Percentiles rank a stretch among this genome's conserved stretches.
Conservation (phyloP, 495 filamentous ascomycete species). For the Aspergillus wentii region DNA sequence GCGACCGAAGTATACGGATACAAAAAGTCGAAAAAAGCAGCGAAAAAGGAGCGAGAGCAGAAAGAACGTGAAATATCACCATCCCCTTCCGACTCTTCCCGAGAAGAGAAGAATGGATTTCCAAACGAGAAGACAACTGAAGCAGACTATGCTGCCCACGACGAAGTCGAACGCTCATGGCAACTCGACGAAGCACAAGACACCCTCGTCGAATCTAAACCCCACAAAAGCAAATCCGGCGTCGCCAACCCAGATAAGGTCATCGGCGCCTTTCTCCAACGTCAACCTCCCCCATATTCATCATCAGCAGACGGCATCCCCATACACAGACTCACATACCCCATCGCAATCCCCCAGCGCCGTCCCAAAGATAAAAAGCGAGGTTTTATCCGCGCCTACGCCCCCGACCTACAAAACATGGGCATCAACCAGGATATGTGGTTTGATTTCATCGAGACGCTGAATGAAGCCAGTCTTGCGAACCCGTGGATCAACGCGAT, state of each 20-base stretch:
- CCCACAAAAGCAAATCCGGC: slow-evolving; percentile 6
- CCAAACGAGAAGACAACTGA: slow-evolving; percentile 9
- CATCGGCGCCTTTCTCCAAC: slow-evolving; percentile 18
- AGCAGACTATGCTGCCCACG: slow-evolving; percentile 10
- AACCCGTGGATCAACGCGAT: slow-evolving; percentile 27
- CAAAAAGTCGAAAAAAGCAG: slow-evolving; percentile 24
- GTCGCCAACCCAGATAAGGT: slow-evolving; percentile 12
- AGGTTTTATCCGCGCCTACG: slow-evolving; percentile 48
- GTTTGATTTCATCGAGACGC: slow-evolving; percentile 40
- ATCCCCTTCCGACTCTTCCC: slow-evolving; percentile 18
- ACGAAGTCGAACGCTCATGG: slow-evolving; percentile 41
- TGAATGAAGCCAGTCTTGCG: slow-evolving; percentile 33
- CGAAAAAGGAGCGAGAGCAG: slow-evolving; percentile 6
- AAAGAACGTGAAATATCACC: slow-evolving; percentile 11
- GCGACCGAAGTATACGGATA: slow-evolving; percentile 34
- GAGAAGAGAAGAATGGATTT: slow-evolving; percentile 3
- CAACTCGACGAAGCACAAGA: slow-evolving; percentile 41
- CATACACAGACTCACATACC: slow-evolving; percentile 22
- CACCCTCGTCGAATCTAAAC: slow-evolving; percentile 5
- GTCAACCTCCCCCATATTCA: slow-evolving; percentile 5
- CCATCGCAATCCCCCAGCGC: slow-evolving; percentile 47
- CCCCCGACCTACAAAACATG: slow-evolving; percentile 37
- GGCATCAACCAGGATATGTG: slow-evolving; percentile 43
- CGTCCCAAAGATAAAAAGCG: slow-evolving; percentile 35
- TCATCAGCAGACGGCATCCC: background rate